phyloP scores from a whole-genome alignment of 73 alveolate genomes.

The Breviolum minutum region DNA sequence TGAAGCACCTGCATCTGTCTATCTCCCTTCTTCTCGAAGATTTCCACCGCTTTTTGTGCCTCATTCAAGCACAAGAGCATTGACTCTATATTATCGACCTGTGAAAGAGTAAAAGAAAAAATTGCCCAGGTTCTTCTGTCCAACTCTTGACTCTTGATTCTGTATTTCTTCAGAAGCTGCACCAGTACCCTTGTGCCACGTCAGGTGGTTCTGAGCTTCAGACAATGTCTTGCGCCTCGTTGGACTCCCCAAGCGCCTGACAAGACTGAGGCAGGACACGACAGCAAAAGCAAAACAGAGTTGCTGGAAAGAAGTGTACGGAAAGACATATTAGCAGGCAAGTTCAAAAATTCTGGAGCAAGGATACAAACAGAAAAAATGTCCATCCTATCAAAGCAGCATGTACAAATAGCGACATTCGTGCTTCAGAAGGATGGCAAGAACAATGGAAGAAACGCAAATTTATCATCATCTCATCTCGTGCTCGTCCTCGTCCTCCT shows the following conservation, averaged over 20 bases:
- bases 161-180: not conserved
- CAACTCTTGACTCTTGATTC: not conserved
- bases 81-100: not conserved
- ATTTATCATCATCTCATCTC: too few relatives aligned
- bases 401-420: too few relatives aligned
- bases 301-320: too few relatives aligned
- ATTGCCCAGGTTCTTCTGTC: not conserved
- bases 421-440: too few relatives aligned
- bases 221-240: slow-evolving; percentile 52
- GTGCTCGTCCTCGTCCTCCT: too few relatives aligned
- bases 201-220: not conserved
- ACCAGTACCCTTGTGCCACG: not conserved
- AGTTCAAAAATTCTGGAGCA: not conserved
- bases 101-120: not conserved
- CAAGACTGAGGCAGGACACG: not conserved
- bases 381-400: too few relatives aligned
- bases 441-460: too few relatives aligned
- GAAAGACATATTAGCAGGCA: too few relatives aligned
- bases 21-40: slow-evolving; percentile 62
- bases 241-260: slow-evolving; percentile 61
- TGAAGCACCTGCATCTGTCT: slow-evolving; percentile 68
- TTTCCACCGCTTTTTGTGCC: slow-evolving; percentile 81
- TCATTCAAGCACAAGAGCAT: not conserved
- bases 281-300: too few relatives aligned
- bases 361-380: not conserved